Evolutionary conservation across 148 eudicot species (phyloP), one percentile per base, ranked within the genome.

Genomic region (Fagopyrum tataricum): DNA sequence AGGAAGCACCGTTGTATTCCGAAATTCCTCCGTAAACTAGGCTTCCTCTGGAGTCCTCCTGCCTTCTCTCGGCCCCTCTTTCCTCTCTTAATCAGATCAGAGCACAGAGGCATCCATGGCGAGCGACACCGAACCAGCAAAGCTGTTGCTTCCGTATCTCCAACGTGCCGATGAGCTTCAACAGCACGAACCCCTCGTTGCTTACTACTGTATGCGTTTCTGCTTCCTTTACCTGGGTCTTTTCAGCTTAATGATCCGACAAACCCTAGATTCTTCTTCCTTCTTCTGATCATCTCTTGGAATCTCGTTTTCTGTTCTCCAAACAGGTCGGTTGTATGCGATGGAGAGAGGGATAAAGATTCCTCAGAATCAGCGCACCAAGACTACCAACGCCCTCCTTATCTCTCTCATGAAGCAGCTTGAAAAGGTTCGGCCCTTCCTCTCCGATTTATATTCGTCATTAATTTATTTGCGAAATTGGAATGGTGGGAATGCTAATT

Each of bases 151-250:
- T 4, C 98, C 98, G 0, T 95, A 95, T 81, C 96, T 95, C 5
- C 98, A 95, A 81, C 91, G 98, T 67, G 98, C 98, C 75, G 98
- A 95, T 88, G 98, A 95, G 75, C 84, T 95, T 76, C 97, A 87
- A 79, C 88, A 90, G 74, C 97, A 95, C 84, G 98, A 95, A 39
- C 96, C 97, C 68, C 96, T 95, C 75, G 96, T 95, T 76, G 97
- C 98, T 67, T 95, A 91, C 76, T 95, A 95, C 84, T 95, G 98
- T 91, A 85, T 67, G 41, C 44, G 13, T 64, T n/a, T 37, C 69
- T 15, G 40, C 12, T 61, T 24, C 67, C 4, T 61, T 61, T 13
- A 3, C 64, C 67, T 76, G 72, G 62, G 3, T 21, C 39, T 48
- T 17, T 1, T 64, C 69, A 64, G 15, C 44, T 64, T 39, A 9